Conservation (phyloP, 2,329 filamentous ascomycete genomes). For the Daldinia sp. region DNA sequence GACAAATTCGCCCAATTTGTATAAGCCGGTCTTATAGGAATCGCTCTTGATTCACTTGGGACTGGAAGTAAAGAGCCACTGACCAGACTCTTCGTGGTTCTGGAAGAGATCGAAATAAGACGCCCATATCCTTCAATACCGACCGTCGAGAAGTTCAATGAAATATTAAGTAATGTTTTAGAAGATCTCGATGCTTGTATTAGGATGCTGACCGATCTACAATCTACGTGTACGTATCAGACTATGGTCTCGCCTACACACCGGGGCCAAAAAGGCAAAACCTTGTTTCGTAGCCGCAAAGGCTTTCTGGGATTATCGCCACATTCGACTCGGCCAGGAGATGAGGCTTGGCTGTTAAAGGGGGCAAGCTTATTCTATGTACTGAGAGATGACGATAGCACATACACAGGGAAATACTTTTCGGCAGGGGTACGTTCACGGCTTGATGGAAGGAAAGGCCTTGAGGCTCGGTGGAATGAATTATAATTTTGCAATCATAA, state of each 20-base stretch:
- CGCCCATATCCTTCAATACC: constrained; percentile 26
- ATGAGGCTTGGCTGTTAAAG: constrained; percentile 29
- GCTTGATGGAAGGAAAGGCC: constrained; percentile 29
- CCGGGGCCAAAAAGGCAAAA: constrained; percentile 20
- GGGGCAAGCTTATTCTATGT: constrained; percentile 23
- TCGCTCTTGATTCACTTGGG: constrained; percentile 8
- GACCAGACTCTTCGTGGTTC: background rate
- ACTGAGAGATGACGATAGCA: background rate
- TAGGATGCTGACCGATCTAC: constrained; percentile 13
- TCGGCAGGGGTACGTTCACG: constrained; percentile 30
- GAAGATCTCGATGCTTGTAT: constrained; percentile 13
- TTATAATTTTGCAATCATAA: constrained; percentile 6
- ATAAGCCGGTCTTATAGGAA: constrained; percentile 20
- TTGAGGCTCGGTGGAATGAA: constrained; percentile 14
- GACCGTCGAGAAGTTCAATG: constrained; percentile 7
- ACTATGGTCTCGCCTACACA: constrained; percentile 27
- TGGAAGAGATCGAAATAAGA: constrained; percentile 7
- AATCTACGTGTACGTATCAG: constrained; percentile 5
- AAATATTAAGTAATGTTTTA: constrained; percentile 7
- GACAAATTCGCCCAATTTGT: constrained; percentile 19
- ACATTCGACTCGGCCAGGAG: constrained; percentile 15
- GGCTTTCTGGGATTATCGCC: constrained; percentile 23
- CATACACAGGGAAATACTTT: constrained; percentile 2
- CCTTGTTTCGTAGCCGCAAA: constrained; percentile 13
- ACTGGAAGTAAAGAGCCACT: background rate